Evolutionary conservation across 441 rosid species (phyloP), one percentile per base, ranked within the genome.

Genomic region (Biscutella auriculata): DNA sequence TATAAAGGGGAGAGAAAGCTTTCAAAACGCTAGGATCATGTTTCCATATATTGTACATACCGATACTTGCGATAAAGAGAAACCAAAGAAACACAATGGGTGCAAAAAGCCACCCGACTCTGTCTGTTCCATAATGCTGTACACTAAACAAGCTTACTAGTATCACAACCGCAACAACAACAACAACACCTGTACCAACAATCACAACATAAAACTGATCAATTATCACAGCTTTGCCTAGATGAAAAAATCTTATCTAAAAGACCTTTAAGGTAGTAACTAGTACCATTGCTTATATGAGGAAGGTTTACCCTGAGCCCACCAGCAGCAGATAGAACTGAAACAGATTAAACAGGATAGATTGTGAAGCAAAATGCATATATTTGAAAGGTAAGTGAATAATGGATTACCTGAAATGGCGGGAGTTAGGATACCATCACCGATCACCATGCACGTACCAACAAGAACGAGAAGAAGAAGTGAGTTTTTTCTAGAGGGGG

Each of bases 381-480:
- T n/a, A n/a, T n/a, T n/a, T n/a, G n/a, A n/a, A n/a, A n/a, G n/a
- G n/a, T n/a, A n/a, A n/a, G n/a, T n/a, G n/a, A n/a, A n/a, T n/a
- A n/a, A n/a, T n/a, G n/a, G n/a, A n/a, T n/a, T n/a, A 85, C 98
- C 98, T 48, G 98, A 92, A 70, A 92, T 92, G 33, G 97, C 98
- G 1, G 97, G 98, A 61, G 98, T 92, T 41, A 92, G 94, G 72
- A 92, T 88, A 23, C 98, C 98, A 60, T 92, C 98, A 26, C 98
- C 97, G n/a, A 92, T 92, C 59, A 92, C 81, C 97, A 88, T 92
- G 73, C 97, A 92, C 2, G 97, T 86, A 67, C 97, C 98, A 48
- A 92, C 85, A 52, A 92, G 95, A 72, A 92, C 98, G 33, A 88
- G 77, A 53, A 82, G 58, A 58, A 86, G 97, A 62, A 88, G 89